Percentiles rank a stretch among this genome's conserved stretches.
phyloP scores from a whole-genome alignment of 495 filamentous ascomycete species.

The Daldinia grandis region DNA sequence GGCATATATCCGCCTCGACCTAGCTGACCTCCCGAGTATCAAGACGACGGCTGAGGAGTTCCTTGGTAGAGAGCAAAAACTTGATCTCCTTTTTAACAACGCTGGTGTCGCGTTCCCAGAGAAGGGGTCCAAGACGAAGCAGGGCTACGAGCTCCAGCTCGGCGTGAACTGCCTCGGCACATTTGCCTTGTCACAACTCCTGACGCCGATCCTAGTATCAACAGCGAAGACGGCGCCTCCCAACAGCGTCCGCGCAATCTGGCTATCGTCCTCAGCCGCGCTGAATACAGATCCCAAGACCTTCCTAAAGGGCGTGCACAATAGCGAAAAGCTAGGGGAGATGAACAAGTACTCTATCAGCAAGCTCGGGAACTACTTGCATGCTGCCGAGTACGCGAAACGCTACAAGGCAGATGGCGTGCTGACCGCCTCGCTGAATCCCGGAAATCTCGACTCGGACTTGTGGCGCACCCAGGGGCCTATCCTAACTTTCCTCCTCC shows the following conservation, averaged over 20 bases:
- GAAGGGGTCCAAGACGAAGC: constrained; percentile 35
- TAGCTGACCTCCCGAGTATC: constrained; percentile 43
- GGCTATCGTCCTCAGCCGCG: constrained; percentile 48
- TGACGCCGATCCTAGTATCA: constrained; percentile 47
- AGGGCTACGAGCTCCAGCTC: constrained; percentile 52
- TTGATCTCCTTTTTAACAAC: constrained; percentile 45
- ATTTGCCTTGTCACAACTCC: constrained; percentile 52
- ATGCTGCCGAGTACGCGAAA: constrained; percentile 48
- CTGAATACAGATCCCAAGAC: constrained; percentile 32
- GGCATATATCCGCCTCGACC: constrained; percentile 43
- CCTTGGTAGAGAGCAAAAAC: constrained; percentile 32
- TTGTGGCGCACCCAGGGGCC: constrained; percentile 21
- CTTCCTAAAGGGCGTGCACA: constrained; percentile 26
- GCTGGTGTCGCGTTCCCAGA: constrained; percentile 50
- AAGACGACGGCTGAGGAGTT: constrained; percentile 39
- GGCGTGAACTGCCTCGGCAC: constrained; percentile 51
- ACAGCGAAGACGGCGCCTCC: constrained; percentile 43
- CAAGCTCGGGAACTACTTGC: constrained; percentile 53
- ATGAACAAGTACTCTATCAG: constrained; percentile 47
- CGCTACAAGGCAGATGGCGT: constrained; percentile 44
- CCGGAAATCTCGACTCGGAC: constrained; percentile 46
- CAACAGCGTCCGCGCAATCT: constrained; percentile 55
- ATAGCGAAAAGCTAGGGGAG: constrained; percentile 4
- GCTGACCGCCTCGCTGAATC: constrained; percentile 45
- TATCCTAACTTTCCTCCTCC: constrained; percentile 8